phyloP scores from a whole-genome alignment of 2,329 filamentous ascomycete species.

The Penicillium oxalicum region DNA sequence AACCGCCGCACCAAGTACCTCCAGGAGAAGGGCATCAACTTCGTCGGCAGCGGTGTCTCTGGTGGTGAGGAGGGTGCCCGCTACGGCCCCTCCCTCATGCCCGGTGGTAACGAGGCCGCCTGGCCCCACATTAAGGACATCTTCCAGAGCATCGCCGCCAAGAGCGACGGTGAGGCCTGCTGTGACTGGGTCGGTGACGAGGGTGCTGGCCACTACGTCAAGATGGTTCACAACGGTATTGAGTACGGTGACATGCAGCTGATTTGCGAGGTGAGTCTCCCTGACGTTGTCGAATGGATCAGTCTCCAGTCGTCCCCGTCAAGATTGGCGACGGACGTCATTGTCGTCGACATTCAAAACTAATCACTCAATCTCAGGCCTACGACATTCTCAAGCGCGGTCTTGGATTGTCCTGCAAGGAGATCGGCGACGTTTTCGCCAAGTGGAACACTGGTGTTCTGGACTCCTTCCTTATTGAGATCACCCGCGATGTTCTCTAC shows the following conservation, averaged over 20 bases:
- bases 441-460: conserved; percentile 99
- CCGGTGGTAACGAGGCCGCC: conserved; percentile 94
- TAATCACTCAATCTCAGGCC: conserved; percentile 52
- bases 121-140: conserved; percentile 99
- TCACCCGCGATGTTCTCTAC: conserved; percentile 97
- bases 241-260: conserved; percentile 99
- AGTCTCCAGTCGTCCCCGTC: no score
- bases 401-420: conserved; percentile 79
- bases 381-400: conserved; percentile 99
- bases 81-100: conserved; percentile 96
- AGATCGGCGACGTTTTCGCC: conserved; percentile 89
- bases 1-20: conserved; percentile 96
- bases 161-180: conserved; percentile 95
- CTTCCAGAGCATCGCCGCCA: conserved; percentile 95
- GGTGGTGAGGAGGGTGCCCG: conserved; percentile 99
- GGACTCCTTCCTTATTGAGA: conserved; percentile 98
- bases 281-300: not conserved
- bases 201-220: conserved; percentile 99
- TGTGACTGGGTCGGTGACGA: conserved; percentile 99
- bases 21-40: conserved; percentile 77
- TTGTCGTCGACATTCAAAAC: not conserved
- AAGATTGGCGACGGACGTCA: no score
- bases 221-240: conserved; percentile 99
- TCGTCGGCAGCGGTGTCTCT: conserved; percentile 95
- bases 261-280: conserved; percentile 71